phyloP scores from a whole-genome alignment of 2,329 filamentous ascomycete species.

The Hyphodiscus sp. region DNA sequence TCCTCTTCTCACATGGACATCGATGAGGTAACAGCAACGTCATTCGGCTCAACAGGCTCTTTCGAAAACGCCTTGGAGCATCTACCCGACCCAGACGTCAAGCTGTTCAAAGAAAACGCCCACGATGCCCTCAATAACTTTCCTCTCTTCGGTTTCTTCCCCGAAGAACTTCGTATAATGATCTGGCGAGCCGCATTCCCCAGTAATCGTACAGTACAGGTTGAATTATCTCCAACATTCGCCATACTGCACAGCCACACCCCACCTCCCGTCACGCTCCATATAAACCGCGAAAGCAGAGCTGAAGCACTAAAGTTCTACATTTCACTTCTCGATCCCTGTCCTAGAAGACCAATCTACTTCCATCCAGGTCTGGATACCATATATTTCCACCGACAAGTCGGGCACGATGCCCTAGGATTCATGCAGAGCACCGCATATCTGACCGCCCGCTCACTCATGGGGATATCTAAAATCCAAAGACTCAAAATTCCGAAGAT shows the following conservation, averaged over 20 bases:
- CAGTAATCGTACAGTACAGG: not conserved
- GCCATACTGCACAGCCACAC: not conserved
- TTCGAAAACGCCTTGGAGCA: not conserved
- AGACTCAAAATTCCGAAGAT: not conserved
- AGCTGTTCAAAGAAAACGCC: not conserved
- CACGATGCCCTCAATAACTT: not conserved
- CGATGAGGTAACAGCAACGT: not conserved
- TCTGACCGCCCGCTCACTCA: not conserved
- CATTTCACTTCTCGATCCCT: not conserved
- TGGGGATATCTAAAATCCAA: not conserved
- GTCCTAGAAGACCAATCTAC: not conserved
- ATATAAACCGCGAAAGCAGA: not conserved
- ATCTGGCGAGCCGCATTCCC: not conserved
- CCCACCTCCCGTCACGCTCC: not conserved
- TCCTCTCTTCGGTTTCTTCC: not conserved
- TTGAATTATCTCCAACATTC: not conserved
- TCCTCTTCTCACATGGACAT: not conserved
- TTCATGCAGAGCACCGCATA: not conserved
- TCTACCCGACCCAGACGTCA: not conserved
- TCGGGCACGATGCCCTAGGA: not conserved
- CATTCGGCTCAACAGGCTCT: not conserved
- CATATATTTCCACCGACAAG: not conserved
- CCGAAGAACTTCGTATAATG: not conserved
- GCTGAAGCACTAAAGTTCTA: not conserved
- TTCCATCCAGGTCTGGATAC: not conserved